A percentile compares a stretch with the other conserved stretches of the same genome.
Evolutionary conservation across 2,329 filamentous ascomycete genomes (phyloP).

Genomic region (Phaeoacremonium minimum): DNA sequence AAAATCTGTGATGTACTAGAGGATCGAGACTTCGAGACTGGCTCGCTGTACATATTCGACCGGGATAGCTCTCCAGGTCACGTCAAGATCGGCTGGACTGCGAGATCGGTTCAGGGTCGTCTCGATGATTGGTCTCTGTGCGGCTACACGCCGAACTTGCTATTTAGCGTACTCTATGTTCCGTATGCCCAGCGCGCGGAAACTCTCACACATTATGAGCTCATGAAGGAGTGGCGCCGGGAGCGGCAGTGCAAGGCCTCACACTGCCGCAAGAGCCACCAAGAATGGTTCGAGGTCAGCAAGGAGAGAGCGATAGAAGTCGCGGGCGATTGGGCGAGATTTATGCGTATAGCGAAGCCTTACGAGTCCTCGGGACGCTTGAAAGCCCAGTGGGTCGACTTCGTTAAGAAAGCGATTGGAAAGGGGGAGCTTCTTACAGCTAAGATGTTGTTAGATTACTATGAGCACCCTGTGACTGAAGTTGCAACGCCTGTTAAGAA

Average conservation of each 20-base stretch:
- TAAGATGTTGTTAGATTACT: not conserved
- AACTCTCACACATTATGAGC: constrained; percentile 5
- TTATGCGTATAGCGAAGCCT: constrained; percentile 1
- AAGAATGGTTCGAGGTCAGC: constrained; percentile 6
- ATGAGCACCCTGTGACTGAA: not conserved
- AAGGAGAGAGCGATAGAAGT: constrained; percentile 2
- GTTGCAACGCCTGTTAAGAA: too few species aligned
- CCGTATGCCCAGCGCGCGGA: not conserved
- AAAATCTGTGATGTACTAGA: not conserved
- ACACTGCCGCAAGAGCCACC: constrained; percentile 2
- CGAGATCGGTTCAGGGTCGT: not conserved
- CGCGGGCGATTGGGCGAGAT: constrained; percentile 2
- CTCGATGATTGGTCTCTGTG: not conserved
- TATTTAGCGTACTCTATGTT: not conserved
- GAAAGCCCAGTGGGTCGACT: not conserved
- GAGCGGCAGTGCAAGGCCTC: constrained; percentile 1
- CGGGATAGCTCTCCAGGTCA: not conserved
- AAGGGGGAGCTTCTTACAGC: not conserved
- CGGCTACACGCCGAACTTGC: not conserved
- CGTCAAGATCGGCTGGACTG: not conserved
- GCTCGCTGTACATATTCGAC: not conserved
- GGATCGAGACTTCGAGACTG: not conserved
- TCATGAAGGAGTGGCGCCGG: constrained; percentile 5
- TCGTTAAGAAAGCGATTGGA: not conserved
- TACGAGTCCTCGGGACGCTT: not conserved